phyloP scores from a whole-genome alignment of 208 protist species.

The Leishmania aethiopica region DNA sequence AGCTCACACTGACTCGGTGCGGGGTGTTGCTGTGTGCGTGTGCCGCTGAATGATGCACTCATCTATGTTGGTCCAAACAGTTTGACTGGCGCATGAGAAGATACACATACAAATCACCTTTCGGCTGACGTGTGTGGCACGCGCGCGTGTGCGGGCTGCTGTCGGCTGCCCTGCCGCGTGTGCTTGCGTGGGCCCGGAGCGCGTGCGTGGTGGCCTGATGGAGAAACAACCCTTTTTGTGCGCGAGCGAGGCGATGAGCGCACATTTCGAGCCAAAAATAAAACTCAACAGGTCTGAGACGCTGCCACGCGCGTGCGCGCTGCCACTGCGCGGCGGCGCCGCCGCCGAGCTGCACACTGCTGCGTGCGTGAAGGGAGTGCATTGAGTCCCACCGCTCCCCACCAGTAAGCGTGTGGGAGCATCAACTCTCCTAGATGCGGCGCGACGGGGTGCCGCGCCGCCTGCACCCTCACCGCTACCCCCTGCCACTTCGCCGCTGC shows the following conservation, averaged over 20 bases:
- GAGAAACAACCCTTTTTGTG: conserved; percentile 17
- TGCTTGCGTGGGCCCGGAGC: no score
- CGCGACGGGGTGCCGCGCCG: conserved; percentile 1
- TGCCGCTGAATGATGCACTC: conserved; percentile 25
- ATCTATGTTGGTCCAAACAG: conserved; percentile 35
- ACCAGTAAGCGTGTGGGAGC: conserved; percentile 19
- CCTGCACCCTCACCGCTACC: not conserved
- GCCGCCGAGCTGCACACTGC: not conserved
- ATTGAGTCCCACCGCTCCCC: conserved; percentile 27
- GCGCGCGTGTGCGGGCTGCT: not conserved
- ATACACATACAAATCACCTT: conserved; percentile 32
- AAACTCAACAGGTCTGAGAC: conserved; percentile 35
- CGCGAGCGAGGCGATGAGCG: conserved; percentile 32
- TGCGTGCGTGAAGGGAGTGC: conserved; percentile 9
- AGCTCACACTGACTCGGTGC: conserved; percentile 9
- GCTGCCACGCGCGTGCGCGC: no score
- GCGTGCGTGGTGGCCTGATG: conserved; percentile 13
- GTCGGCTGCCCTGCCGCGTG: not conserved
- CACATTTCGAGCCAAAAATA: conserved; percentile 29
- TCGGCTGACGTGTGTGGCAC: conserved; percentile 18
- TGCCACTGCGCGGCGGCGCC: no score
- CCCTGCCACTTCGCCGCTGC: not conserved
- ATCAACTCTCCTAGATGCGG: conserved; percentile 24
- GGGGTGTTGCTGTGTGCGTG: not conserved
- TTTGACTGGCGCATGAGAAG: conserved; percentile 30